A percentile compares a stretch with the other conserved stretches of the same genome.
Evolutionary conservation across 768 basidiomycete species (phyloP).

Genomic region (Peribolospora baueri): DNA sequence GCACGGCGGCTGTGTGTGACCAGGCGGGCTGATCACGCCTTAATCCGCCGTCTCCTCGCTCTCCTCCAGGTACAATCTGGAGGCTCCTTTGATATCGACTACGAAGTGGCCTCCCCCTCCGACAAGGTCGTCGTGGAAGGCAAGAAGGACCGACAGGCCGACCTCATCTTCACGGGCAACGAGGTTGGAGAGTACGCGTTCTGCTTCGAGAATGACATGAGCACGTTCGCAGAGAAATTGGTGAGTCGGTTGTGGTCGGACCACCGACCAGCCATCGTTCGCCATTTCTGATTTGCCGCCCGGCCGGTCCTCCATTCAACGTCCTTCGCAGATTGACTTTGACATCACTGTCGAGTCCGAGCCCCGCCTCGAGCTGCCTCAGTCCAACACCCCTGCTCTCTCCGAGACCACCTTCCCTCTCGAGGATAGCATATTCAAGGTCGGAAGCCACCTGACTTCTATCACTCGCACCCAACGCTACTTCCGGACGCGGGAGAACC

Average conservation of each 20-base stretch:
- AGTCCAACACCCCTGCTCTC: conserved; percentile 55
- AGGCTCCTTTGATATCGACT: conserved; percentile 89
- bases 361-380: conserved; percentile 66
- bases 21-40: not conserved
- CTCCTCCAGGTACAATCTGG: conserved; percentile 64
- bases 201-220: conserved; percentile 97
- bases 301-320: too few species aligned
- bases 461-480: conserved; percentile 86
- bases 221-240: conserved; percentile 75
- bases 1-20: not conserved
- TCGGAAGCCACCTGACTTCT: conserved; percentile 62
- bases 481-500: conserved; percentile 15
- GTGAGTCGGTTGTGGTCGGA: conserved; percentile 21
- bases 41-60: not conserved
- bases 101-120: conserved; percentile 70
- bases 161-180: conserved; percentile 91
- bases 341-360: conserved; percentile 97
- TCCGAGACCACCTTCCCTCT: conserved; percentile 75
- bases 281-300: not conserved
- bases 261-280: not conserved
- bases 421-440: conserved; percentile 83
- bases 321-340: conserved; percentile 29
- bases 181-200: conserved; percentile 39
- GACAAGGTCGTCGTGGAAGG: conserved; percentile 74
- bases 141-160: conserved; percentile 70